Base-by-base conservation (phyloP, 164 flowering plant genomes). In the Liriodendron chinense region DNA sequence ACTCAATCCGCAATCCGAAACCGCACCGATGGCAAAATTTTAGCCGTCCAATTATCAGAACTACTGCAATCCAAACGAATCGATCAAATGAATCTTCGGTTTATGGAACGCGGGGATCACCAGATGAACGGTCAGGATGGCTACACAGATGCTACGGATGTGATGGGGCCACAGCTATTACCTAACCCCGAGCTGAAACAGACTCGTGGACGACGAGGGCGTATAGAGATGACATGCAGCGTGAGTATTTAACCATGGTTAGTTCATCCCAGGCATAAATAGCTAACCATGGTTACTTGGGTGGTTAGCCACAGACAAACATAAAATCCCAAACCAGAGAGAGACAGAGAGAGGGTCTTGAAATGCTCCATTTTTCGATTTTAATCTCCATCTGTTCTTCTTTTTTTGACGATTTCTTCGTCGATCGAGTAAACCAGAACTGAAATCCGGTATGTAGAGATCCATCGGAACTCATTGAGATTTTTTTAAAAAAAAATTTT, bases 241-340 rank as follows among this genome's bases (percentile, higher is more conserved):
- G 4, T 26, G 47, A 34, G 28, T 14, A 9, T 25, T 34, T 72
- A 47, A 77, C 79, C 72, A 48, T 48, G 72, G 79, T 77, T 68
- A 34, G 72, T 47, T 67, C 16, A 16, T 12, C 16, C 68, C 24
- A 9, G 6, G 23, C 65, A 28, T 50, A 23, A 72, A 47, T 63
- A 28, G 48, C 64, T 78, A 78, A 78, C 77, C 77, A 78, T 74
- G 74, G 80, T 78, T 78, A 72, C 49, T 22, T 67, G 43, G 65
- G 64, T 72, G 71, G 73, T 77, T 67, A 74, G 14, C 66, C 68
- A 12, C 67, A 75, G 66, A 71, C 25, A 65, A 49, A 67, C 53
- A 9, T 21, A 57, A 65, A 7, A n/a, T 28, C 61, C 71, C 57
- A 43, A 34, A 3, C 18, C 22, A 18, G 20, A 28, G 47, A 22